phyloP scores from a whole-genome alignment of 805 yeast species.

The Yueomyces sinensis region DNA sequence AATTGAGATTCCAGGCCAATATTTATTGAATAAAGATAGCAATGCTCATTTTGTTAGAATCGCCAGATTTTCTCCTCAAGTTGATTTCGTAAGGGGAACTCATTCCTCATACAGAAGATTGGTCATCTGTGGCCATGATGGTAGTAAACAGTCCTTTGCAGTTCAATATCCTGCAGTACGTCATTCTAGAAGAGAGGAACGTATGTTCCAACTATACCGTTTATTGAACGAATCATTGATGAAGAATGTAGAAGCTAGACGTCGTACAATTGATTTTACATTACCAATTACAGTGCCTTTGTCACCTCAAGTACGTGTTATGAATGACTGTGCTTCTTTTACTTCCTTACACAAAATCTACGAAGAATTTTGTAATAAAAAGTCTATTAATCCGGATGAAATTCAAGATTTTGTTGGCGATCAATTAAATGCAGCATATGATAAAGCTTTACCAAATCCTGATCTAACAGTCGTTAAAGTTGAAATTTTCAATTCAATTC shows the following conservation, averaged over 20 bases:
- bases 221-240: conserved; percentile 72
- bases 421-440: conserved; percentile 83
- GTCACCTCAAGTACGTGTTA: conserved; percentile 85
- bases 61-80: conserved; percentile 80
- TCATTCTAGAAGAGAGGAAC: conserved; percentile 91
- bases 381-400: conserved; percentile 69
- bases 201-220: conserved; percentile 83
- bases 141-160: conserved; percentile 81
- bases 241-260: conserved; percentile 76
- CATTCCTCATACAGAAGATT: conserved; percentile 83
- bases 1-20: conserved; percentile 95
- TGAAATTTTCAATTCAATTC: conserved; percentile 84
- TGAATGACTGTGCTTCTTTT: conserved; percentile 68
- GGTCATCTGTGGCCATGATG: conserved; percentile 87
- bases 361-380: conserved; percentile 70
- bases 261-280: conserved; percentile 73
- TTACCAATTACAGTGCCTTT: conserved; percentile 87
- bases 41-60: conserved; percentile 87
- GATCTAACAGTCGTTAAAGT: conserved; percentile 79
- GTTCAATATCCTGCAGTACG: conserved; percentile 97
- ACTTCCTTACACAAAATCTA: conserved; percentile 70
- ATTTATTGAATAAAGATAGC: conserved; percentile 74
- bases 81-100: conserved; percentile 80
- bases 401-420: conserved; percentile 79
- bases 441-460: conserved; percentile 86